A percentile compares a stretch with the other conserved stretches of the same genome.
These are phyloP conservation scores for Penicillium sp. DNA, from an alignment of 2,329 filamentous ascomycete genomes.

Conservation along the genomic window DNA sequence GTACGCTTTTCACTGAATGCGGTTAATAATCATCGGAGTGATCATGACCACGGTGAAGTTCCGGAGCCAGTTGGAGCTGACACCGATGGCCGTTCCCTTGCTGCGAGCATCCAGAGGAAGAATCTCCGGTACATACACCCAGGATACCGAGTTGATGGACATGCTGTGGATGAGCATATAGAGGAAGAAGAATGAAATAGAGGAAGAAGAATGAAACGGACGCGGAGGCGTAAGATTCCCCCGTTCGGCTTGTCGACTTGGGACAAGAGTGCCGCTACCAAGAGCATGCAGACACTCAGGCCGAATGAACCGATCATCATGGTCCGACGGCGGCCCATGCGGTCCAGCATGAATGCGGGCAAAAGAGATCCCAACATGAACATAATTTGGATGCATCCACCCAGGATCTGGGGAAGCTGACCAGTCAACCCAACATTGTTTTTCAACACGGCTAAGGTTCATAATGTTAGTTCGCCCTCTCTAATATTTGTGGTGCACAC, in stretches of 20 bases:
- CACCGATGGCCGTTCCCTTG: constrained; percentile 27
- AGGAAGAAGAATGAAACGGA: constrained; percentile 23
- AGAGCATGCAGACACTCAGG: constrained; percentile 21
- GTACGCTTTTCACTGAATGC: constrained; percentile 29
- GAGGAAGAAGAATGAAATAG: constrained; percentile 22
- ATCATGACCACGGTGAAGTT: constrained; percentile 33
- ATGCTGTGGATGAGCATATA: constrained; percentile 23
- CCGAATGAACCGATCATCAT: constrained; percentile 24
- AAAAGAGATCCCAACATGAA: constrained; percentile 16
- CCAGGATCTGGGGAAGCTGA: constrained; percentile 21
- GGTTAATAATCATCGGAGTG: constrained; percentile 26
- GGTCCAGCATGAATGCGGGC: constrained; percentile 13
- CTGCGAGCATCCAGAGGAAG: constrained; percentile 21
- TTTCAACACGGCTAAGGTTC: background rate
- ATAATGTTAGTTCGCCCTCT: background rate
- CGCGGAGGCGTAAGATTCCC: constrained; percentile 18
- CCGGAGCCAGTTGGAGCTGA: constrained; percentile 29
- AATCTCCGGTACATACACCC: constrained; percentile 24
- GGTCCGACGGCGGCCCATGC: constrained; percentile 18
- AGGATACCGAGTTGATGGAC: constrained; percentile 20
- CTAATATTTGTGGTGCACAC: background rate
- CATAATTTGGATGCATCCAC: constrained; percentile 23
- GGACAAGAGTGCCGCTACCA: constrained; percentile 11
- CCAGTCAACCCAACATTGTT: constrained; percentile 7
- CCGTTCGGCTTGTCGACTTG: background rate